phyloP scores from a whole-genome alignment of 1,284 basidiomycete genomes.

The Tetrapyrgos nigripes region DNA sequence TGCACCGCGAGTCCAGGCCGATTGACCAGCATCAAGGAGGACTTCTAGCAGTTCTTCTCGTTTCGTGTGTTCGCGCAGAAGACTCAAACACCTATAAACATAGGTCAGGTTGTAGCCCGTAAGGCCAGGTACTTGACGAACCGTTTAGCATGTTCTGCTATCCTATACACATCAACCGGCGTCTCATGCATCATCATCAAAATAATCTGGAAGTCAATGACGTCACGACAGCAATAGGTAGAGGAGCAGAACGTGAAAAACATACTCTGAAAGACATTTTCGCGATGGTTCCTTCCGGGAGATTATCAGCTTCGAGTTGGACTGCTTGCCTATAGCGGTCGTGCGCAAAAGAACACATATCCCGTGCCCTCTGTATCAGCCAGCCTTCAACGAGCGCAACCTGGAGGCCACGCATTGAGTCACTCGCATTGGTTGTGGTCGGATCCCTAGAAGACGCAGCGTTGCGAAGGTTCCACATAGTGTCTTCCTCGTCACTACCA shows the following conservation, averaged over 20 bases:
- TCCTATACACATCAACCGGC: conserved; percentile 65
- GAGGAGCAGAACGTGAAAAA: conserved; percentile 7
- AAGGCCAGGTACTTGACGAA: conserved; percentile 33
- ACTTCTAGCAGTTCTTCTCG: conserved; percentile 65
- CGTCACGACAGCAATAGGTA: neutral
- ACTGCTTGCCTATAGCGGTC: conserved; percentile 76
- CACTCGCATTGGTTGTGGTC: conserved; percentile 48
- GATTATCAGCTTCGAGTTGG: conserved; percentile 57
- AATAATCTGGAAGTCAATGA: conserved; percentile 55
- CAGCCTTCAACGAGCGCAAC: conserved; percentile 71
- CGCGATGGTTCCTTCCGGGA: conserved; percentile 57
- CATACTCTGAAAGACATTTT: conserved; percentile 73
- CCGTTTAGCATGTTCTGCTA: conserved; percentile 73
- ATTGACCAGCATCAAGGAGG: conserved; percentile 70
- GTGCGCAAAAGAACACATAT: conserved; percentile 78
- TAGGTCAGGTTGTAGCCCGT: no score
- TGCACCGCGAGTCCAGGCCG: conserved; percentile 71
- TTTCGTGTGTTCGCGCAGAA: conserved; percentile 64
- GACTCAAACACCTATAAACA: conserved; percentile 56
- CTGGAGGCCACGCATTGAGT: conserved; percentile 72
- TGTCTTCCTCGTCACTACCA: conserved; percentile 60
- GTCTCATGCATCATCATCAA: conserved; percentile 71
- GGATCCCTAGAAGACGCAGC: conserved; percentile 52
- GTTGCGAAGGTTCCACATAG: conserved; percentile 59
- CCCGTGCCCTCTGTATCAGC: conserved; percentile 71